phyloP scores from a whole-genome alignment of 192 early-diverging fungal species.

The Anaeromyces robustus region DNA sequence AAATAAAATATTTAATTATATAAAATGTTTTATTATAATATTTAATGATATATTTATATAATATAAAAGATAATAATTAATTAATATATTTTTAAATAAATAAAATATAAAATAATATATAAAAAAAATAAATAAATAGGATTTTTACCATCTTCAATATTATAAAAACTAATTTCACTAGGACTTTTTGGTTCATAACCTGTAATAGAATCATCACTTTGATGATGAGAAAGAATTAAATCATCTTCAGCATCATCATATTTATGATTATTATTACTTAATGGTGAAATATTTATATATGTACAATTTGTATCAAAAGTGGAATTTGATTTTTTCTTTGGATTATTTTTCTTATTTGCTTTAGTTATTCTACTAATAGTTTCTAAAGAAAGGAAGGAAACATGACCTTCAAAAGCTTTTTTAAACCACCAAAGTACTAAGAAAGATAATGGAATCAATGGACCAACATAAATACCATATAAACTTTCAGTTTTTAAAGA shows the following conservation, averaged over 20 bases:
- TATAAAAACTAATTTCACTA: not conserved
- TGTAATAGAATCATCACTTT: not conserved
- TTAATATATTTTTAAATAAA: too few relatives aligned
- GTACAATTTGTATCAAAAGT: not conserved
- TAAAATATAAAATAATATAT: too few relatives aligned
- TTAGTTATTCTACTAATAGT: not conserved
- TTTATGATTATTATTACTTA: not conserved
- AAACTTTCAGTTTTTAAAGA: slow-evolving; percentile 14
- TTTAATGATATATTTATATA: too few relatives aligned
- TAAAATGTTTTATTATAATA: too few relatives aligned
- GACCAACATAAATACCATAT: not conserved
- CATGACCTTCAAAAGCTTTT: not conserved
- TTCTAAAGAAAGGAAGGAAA: not conserved
- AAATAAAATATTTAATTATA: too few relatives aligned
- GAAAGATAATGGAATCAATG: not conserved
- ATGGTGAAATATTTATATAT: not conserved
- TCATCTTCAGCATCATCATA: not conserved
- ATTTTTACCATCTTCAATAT: not conserved
- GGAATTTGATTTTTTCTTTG: not conserved
- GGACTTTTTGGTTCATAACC: not conserved
- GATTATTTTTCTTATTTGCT: not conserved
- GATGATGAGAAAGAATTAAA: not conserved
- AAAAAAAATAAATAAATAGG: not conserved
- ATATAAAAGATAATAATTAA: too few relatives aligned
- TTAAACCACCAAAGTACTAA: not conserved